Percentiles rank a stretch among this genome's conserved stretches.
Evolutionary conservation across 2,329 filamentous ascomycete species (phyloP).

Genomic region (Fusarium sulawesiense): DNA sequence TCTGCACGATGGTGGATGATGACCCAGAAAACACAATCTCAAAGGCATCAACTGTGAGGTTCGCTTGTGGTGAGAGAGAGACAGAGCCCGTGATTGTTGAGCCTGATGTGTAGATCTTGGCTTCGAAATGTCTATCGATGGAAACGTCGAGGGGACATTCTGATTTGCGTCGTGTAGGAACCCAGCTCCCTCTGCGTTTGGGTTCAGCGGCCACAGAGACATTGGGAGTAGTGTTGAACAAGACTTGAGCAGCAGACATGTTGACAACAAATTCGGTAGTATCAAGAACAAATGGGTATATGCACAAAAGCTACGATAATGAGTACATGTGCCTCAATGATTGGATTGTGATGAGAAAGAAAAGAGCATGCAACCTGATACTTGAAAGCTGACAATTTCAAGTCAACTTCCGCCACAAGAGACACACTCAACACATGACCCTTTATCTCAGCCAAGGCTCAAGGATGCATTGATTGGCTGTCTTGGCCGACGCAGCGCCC

Average conservation of each 20-base stretch:
- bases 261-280: neutral
- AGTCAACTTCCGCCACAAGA: slow-evolving; percentile 29
- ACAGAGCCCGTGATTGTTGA: slow-evolving; percentile 28
- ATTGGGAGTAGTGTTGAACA: slow-evolving; percentile 5
- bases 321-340: too few species aligned
- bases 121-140: slow-evolving; percentile 35
- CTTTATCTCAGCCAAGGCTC: slow-evolving; percentile 31
- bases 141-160: slow-evolving; percentile 28
- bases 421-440: slow-evolving; percentile 25
- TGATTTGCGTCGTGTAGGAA: slow-evolving; percentile 9
- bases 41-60: slow-evolving; percentile 25
- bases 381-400: slow-evolving; percentile 25
- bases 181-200: slow-evolving; percentile 30
- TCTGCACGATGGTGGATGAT: slow-evolving; percentile 10
- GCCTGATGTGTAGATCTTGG: slow-evolving; percentile 37
- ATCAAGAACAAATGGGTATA: neutral
- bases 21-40: slow-evolving; percentile 25
- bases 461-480: slow-evolving; percentile 6
- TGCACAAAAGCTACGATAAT: too few species aligned
- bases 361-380: slow-evolving; percentile 2
- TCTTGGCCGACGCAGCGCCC: slow-evolving; percentile 11
- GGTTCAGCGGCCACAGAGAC: slow-evolving; percentile 1
- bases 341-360: neutral
- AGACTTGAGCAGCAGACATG: slow-evolving; percentile 15
- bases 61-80: slow-evolving; percentile 4